phyloP scores from a whole-genome alignment of 2,329 filamentous ascomycete species.

The Pseudogymnoascus sp. region DNA sequence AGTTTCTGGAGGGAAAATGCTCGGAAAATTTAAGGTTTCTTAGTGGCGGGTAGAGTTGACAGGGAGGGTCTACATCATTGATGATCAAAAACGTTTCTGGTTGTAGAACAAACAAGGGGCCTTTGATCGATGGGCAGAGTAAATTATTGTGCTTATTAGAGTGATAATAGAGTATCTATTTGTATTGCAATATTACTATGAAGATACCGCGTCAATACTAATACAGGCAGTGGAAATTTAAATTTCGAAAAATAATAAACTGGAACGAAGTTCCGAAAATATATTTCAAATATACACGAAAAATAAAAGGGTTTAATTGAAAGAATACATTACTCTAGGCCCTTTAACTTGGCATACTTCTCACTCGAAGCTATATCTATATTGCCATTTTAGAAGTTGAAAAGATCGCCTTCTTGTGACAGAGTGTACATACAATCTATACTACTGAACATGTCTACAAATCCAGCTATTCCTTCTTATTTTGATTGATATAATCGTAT shows the following conservation, averaged over 20 bases:
- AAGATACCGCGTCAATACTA: too few relatives aligned
- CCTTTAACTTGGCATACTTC: not conserved
- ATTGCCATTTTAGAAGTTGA: not conserved
- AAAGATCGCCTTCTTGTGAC: not conserved
- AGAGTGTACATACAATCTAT: not conserved
- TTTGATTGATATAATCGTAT: not conserved
- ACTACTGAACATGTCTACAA: not conserved
- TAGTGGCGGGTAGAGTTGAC: constrained; percentile 6
- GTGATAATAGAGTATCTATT: too few relatives aligned
- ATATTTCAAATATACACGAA: not conserved
- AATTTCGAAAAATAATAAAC: not conserved
- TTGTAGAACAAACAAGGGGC: not conserved
- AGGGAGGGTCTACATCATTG: not conserved
- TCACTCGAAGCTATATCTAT: too few relatives aligned
- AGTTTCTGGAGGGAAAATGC: constrained; percentile 9
- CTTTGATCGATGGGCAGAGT: not conserved
- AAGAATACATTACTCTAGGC: not conserved
- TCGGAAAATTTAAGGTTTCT: constrained; percentile 9
- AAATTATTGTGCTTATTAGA: not conserved
- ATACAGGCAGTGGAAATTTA: too few relatives aligned
- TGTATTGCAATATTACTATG: not conserved
- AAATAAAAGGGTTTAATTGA: not conserved
- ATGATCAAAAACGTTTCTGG: not conserved
- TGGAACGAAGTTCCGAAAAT: not conserved
- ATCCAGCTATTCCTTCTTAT: not conserved